Percentiles rank a stretch among this genome's conserved stretches.
Conservation (phyloP, 371 early-diverging fungal species). For the Vairimorpha apis region DNA sequence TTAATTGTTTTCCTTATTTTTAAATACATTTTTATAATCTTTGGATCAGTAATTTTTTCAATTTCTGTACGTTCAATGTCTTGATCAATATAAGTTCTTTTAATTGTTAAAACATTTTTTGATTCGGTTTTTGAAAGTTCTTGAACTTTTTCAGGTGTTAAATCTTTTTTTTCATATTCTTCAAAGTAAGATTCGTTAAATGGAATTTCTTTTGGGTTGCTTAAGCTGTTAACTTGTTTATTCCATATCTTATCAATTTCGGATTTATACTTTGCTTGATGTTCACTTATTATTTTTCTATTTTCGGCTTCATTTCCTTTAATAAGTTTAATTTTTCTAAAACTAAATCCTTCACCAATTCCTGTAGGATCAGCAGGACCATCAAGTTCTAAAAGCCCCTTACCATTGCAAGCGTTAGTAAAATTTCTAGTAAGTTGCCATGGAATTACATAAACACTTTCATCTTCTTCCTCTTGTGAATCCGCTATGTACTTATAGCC, state of each 20-base stretch:
- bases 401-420: slow-evolving; percentile 66
- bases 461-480: slow-evolving; percentile 67
- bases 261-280: slow-evolving; percentile 80
- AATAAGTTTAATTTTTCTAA: slow-evolving; percentile 79
- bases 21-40: slow-evolving; percentile 62
- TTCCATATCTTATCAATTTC: slow-evolving; percentile 82
- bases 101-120: slow-evolving; percentile 51
- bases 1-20: slow-evolving; percentile 58
- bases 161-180: neutral
- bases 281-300: slow-evolving; percentile 72
- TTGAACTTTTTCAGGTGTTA: slow-evolving; percentile 3
- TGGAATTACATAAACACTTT: slow-evolving; percentile 83
- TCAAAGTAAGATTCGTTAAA: slow-evolving; percentile 2
- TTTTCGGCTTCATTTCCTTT: slow-evolving; percentile 78
- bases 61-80: slow-evolving; percentile 37
- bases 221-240: slow-evolving; percentile 70
- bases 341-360: slow-evolving; percentile 91
- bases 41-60: slow-evolving; percentile 55
- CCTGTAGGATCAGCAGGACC: slow-evolving; percentile 73
- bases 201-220: slow-evolving; percentile 11
- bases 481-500: slow-evolving; percentile 67
- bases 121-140: neutral
- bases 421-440: slow-evolving; percentile 95
- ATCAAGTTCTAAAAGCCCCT: slow-evolving; percentile 62
- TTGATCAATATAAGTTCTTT: slow-evolving; percentile 47